These are phyloP conservation scores for Phytophthora fragariae DNA, from an alignment of 352 stramenopile genomes.

Conservation along the genomic window DNA sequence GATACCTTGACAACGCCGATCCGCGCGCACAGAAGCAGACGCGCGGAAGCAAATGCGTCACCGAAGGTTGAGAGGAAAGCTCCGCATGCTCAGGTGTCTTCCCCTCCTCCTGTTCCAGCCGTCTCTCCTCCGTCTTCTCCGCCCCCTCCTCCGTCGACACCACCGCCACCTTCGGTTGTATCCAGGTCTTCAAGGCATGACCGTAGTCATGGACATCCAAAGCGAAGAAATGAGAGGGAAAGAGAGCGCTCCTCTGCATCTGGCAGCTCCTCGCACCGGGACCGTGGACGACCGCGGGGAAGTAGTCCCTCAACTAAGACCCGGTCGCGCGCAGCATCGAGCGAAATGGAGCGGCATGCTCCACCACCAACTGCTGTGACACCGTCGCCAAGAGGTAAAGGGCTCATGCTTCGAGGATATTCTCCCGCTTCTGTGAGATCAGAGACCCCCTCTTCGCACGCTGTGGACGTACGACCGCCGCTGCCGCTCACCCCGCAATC, in stretches of 20 bases:
- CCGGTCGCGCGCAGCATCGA: constrained; percentile 13
- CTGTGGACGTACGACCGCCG: constrained; percentile 50
- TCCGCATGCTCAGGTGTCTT: constrained; percentile 16
- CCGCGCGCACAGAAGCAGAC: constrained; percentile 29
- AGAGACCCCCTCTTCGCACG: constrained; percentile 20
- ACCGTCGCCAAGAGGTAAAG: constrained; percentile 45
- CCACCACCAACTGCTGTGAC: constrained; percentile 22
- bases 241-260: constrained; percentile 21
- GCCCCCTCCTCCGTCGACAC: constrained; percentile 35
- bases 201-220: constrained; percentile 10
- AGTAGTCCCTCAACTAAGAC: constrained; percentile 25
- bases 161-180: constrained; percentile 28
- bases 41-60: constrained; percentile 14
- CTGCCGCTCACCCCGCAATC: constrained; percentile 48
- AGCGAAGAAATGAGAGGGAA: constrained; percentile 24
- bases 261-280: constrained; percentile 32
- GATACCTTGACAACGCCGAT: constrained; percentile 18
- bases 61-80: constrained; percentile 33
- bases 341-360: constrained; percentile 15
- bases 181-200: constrained; percentile 24
- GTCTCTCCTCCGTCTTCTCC: constrained; percentile 32
- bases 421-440: constrained; percentile 32
- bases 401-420: constrained; percentile 45
- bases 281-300: constrained; percentile 27
- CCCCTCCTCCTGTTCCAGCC: constrained; percentile 24